Conservation (phyloP, 2,329 filamentous ascomycete species). For the Capronia epimyces region DNA sequence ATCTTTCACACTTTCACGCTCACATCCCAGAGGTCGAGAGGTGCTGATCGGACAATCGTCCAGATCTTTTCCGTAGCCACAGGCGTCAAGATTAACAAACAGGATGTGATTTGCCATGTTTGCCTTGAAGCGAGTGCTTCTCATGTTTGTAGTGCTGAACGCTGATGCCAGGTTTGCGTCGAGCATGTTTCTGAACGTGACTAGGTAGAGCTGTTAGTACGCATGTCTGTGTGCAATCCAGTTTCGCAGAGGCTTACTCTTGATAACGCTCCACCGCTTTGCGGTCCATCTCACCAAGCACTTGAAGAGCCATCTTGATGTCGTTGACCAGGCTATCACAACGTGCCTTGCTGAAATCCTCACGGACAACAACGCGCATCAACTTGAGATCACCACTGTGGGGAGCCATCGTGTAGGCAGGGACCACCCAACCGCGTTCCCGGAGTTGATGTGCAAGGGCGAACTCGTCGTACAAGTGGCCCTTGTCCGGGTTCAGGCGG, state of each 20-base stretch:
- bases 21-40: no score
- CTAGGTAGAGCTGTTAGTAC: conserved; percentile 28
- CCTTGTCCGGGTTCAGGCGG: conserved; percentile 58
- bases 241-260: conserved; percentile 45
- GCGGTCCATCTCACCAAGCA: conserved; percentile 68
- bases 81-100: conserved; percentile 56
- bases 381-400: conserved; percentile 79
- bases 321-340: conserved; percentile 75
- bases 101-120: conserved; percentile 83
- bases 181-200: conserved; percentile 53
- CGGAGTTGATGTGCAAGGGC: conserved; percentile 78
- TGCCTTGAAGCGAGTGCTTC: conserved; percentile 71
- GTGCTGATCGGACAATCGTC: not conserved
- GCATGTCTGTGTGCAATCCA: not conserved
- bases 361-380: conserved; percentile 82
- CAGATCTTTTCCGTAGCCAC: not conserved
- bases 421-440: conserved; percentile 84
- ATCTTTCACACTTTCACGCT: no score
- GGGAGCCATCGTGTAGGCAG: conserved; percentile 95
- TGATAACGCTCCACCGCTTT: conserved; percentile 65
- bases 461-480: conserved; percentile 66
- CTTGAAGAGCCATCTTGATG: conserved; percentile 68
- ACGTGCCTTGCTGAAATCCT: conserved; percentile 79
- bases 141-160: conserved; percentile 59
- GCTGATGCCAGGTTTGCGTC: conserved; percentile 46